A percentile compares a stretch with the other conserved stretches of the same genome.
These are phyloP conservation scores for Citrullus amarus DNA, from an alignment of 306 rosid species.

Conservation along the genomic window DNA sequence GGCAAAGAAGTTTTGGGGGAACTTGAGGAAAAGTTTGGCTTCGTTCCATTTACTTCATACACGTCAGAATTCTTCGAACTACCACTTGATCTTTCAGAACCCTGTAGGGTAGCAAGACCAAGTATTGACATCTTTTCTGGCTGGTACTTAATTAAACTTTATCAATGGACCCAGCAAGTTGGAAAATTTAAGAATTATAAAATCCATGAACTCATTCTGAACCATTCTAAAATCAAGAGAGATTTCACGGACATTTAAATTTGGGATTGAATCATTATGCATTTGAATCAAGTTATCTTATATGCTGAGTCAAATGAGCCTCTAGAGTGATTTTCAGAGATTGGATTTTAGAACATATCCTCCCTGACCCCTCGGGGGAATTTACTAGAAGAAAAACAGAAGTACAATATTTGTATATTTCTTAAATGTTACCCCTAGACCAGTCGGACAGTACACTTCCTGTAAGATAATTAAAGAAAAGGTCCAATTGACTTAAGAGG, in stretches of 20 bases:
- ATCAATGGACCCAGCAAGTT: neutral
- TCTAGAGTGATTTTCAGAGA: neutral
- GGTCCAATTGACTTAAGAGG: neutral
- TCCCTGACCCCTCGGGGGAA: neutral
- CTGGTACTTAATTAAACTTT: neutral
- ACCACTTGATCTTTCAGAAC: conserved; percentile 26
- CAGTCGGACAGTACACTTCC: neutral
- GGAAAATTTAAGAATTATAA: neutral
- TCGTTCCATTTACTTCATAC: conserved; percentile 23
- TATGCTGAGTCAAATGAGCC: neutral
- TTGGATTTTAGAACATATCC: neutral
- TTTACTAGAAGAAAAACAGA: neutral
- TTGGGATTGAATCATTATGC: neutral
- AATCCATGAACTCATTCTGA: neutral
- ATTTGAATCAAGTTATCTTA: neutral
- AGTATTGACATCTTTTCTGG: neutral
- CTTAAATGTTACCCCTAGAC: neutral
- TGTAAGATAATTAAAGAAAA: neutral
- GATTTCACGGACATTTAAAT: neutral
- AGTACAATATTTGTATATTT: neutral
- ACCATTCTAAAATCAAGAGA: neutral
- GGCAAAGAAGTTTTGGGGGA: conserved; percentile 19
- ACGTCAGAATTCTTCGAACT: conserved; percentile 29
- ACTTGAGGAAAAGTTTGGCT: conserved; percentile 20
- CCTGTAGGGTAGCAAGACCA: conserved; percentile 28